These are phyloP conservation scores for Psophocarpus tetragonolobus DNA, from an alignment of 306 rosid species.

Conservation along the genomic window DNA sequence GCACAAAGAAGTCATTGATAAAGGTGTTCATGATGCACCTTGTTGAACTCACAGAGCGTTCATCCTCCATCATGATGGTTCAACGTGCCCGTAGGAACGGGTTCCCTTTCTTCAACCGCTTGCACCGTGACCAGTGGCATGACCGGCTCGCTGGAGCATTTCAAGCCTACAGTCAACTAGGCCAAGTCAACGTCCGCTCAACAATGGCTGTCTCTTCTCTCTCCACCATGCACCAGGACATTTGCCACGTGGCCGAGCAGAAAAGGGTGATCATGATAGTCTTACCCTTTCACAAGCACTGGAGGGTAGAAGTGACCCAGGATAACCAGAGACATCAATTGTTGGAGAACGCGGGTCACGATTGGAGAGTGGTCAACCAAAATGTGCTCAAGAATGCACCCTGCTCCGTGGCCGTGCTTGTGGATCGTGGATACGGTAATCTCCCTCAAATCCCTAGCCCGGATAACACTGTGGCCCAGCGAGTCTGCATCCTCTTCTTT, in stretches of 20 bases:
- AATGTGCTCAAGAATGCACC: slow-evolving; percentile 69
- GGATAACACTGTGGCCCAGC: not conserved
- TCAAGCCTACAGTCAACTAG: slow-evolving; percentile 59
- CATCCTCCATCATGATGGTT: slow-evolving; percentile 73
- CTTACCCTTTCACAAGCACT: slow-evolving; percentile 68
- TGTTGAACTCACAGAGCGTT: slow-evolving; percentile 77
- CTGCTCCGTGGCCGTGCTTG: slow-evolving; percentile 69
- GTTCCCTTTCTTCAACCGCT: slow-evolving; percentile 65
- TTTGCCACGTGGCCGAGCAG: slow-evolving; percentile 77
- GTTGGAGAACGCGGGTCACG: slow-evolving; percentile 59
- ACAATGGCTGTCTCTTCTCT: slow-evolving; percentile 71
- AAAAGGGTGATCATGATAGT: slow-evolving; percentile 69
- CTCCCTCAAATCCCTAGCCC: slow-evolving; percentile 35
- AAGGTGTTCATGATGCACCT: slow-evolving; percentile 78
- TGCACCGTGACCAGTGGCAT: slow-evolving; percentile 43
- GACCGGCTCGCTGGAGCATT: slow-evolving; percentile 59
- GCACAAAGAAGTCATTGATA: slow-evolving; percentile 46
- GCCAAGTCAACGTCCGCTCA: slow-evolving; percentile 62
- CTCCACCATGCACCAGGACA: slow-evolving; percentile 73
- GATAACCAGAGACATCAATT: slow-evolving; percentile 10
- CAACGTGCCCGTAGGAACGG: slow-evolving; percentile 68
- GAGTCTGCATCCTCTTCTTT: slow-evolving; percentile 60
- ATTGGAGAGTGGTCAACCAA: slow-evolving; percentile 75
- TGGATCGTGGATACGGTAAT: slow-evolving; percentile 69
- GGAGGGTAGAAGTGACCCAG: slow-evolving; percentile 40